Base-by-base conservation (phyloP, 2,329 filamentous ascomycete genomes). In the Ophiostoma pallidulum region DNA sequence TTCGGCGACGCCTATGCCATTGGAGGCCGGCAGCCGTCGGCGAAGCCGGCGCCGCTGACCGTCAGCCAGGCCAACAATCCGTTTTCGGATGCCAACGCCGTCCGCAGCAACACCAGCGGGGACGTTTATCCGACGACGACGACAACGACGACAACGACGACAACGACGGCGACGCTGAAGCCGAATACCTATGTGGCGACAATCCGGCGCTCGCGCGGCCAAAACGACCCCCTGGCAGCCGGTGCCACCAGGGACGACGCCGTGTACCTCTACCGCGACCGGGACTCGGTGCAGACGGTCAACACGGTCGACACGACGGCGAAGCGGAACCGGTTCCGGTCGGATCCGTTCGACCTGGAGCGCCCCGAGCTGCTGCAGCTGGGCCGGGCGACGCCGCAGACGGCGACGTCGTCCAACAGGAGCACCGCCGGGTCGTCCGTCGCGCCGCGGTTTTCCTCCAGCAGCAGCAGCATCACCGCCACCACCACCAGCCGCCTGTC, bases 321-420 rank as follows among this genome's bases (percentile, higher is more conserved):
- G 1, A 51, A 52, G 7, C 53, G 53, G 47, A 73, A 73, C 56
- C 78, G 77, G 57, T 77, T 79, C 59, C 74, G 77, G 38, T 80
- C 77, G 2, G 78, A 82, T 53, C 78, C 77, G 2, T 82, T 82
- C 56, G 79, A 83, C 54, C 66, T 82, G n/a, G 78, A 82, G 58
- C 61, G 68, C 37, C 67, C 74, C 29, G 67, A 75, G 56, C 62
- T 74, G 7, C 63, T 70, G 4, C 57, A 56, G 38, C 56, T 60
- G 28, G 57, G 58, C 14, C 56, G 56, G 40, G 58, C 31, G 10
- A 22, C 32, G 8, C 46, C 26, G 18, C 35, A 22, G 45, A 40
- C 19, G 29, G 42, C 58, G 41, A 59, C 63, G 3, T 58, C 59
- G 49, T 58, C 58, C 49, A 59, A 55, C 43, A 54, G 54, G 52